These are phyloP conservation scores for Apiotrichum porosum DNA, from an alignment of 1,284 basidiomycete genomes.

Conservation along the genomic window DNA sequence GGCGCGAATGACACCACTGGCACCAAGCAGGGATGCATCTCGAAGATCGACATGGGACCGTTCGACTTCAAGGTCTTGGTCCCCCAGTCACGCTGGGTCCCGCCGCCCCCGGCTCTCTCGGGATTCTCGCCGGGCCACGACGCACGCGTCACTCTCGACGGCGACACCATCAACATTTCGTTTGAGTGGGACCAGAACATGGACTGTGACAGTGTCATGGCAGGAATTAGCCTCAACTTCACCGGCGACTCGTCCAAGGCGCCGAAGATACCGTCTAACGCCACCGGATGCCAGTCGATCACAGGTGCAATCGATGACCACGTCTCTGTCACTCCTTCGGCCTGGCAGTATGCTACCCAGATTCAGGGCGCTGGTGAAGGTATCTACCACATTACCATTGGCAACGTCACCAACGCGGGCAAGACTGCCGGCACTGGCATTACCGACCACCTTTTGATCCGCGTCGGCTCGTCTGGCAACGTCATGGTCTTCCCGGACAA, in stretches of 20 bases:
- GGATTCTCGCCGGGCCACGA: slow-evolving; percentile 81
- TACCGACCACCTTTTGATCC: slow-evolving; percentile 67
- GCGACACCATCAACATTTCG: slow-evolving; percentile 60
- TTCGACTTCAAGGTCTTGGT: slow-evolving; percentile 79
- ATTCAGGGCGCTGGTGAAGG: slow-evolving; percentile 54
- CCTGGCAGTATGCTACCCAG: slow-evolving; percentile 68
- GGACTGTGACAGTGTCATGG: slow-evolving; percentile 64
- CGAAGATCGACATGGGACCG: slow-evolving; percentile 60
- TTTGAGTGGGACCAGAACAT: slow-evolving; percentile 74
- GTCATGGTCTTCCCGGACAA: slow-evolving; percentile 70
- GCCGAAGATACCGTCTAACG: slow-evolving; percentile 54
- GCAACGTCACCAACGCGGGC: slow-evolving; percentile 52
- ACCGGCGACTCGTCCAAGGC: slow-evolving; percentile 57
- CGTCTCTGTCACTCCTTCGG: slow-evolving; percentile 57
- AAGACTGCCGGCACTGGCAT: slow-evolving; percentile 35
- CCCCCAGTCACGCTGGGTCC: slow-evolving; percentile 60
- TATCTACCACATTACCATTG: slow-evolving; percentile 25
- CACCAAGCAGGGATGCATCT: slow-evolving; percentile 70
- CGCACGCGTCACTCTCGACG: slow-evolving; percentile 58
- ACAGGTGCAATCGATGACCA: slow-evolving; percentile 46
- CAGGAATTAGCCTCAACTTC: slow-evolving; percentile 59
- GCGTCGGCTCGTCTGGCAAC: slow-evolving; percentile 69
- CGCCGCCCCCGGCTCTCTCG: slow-evolving; percentile 66
- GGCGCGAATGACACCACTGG: slow-evolving; percentile 53
- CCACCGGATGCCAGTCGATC: slow-evolving; percentile 37